A percentile compares a stretch with the other conserved stretches of the same genome.
Evolutionary conservation across 192 early-diverging fungal species (phyloP).

Genomic region (Coemansia sp.): DNA sequence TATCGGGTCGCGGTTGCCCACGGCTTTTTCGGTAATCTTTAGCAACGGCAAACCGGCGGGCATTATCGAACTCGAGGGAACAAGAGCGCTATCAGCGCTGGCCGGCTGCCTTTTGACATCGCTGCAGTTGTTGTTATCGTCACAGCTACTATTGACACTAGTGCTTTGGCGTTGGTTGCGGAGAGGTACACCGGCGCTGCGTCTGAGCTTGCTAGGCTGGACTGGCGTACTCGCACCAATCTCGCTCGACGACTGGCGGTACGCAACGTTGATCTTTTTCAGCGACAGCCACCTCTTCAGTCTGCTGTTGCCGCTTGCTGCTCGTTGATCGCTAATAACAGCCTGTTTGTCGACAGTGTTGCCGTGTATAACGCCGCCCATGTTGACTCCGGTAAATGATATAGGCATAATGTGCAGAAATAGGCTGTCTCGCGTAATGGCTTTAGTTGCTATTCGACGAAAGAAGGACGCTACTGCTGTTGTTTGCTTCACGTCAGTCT

Average conservation of each 20-base stretch:
- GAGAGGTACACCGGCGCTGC: neutral
- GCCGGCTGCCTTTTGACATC: neutral
- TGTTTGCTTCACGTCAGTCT: neutral
- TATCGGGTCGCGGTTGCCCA: neutral
- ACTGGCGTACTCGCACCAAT: neutral
- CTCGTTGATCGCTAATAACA: neutral
- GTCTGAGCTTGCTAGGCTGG: constrained; percentile 1
- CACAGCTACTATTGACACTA: neutral
- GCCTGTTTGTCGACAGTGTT: neutral
- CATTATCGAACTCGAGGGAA: neutral
- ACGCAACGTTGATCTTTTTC: constrained; percentile 17
- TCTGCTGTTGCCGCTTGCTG: constrained; percentile 3
- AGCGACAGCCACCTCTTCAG: constrained; percentile 49
- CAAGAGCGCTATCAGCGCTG: neutral
- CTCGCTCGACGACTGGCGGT: neutral
- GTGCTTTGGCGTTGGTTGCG: neutral
- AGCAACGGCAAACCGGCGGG: neutral
- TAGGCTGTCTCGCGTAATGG: neutral
- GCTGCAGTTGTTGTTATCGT: neutral
- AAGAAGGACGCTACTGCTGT: neutral
- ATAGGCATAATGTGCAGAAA: neutral
- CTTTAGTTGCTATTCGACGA: neutral
- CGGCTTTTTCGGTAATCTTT: neutral
- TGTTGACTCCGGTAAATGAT: neutral
- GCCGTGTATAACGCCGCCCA: neutral